Evolutionary conservation across 805 yeast species (phyloP).

Genomic region (Tetrapisispora arboricola): DNA sequence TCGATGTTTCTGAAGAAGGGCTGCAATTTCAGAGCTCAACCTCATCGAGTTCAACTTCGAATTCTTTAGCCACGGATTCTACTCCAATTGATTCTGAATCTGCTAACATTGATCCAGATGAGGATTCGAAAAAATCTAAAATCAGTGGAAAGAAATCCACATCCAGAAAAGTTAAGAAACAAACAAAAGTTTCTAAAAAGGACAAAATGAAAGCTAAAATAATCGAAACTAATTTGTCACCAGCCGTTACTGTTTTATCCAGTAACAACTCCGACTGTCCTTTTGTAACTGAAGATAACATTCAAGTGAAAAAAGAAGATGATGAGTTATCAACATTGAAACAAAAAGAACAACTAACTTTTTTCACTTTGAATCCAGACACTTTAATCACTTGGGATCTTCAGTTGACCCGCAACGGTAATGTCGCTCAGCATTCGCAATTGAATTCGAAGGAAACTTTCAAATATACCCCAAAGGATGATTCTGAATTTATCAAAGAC

Average conservation of each 20-base stretch:
- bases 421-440: too few relatives aligned
- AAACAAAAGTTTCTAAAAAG: background rate
- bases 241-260: background rate
- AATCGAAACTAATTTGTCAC: background rate
- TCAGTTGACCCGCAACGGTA: background rate
- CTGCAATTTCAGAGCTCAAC: background rate
- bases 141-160: background rate
- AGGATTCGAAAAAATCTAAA: background rate
- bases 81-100: too few relatives aligned
- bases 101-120: background rate
- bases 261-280: background rate
- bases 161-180: background rate
- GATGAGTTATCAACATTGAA: background rate
- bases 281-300: background rate
- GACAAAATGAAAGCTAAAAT: background rate
- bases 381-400: slow-evolving; percentile 2
- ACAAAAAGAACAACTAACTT: background rate
- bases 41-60: background rate
- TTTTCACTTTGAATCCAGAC: background rate
- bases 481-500: background rate
- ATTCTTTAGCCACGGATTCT: background rate
- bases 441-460: background rate
- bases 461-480: background rate
- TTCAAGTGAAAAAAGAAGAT: background rate
- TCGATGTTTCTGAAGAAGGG: background rate